phyloP scores from a whole-genome alignment of 768 basidiomycete genomes.

The Auriscalpium orientale region DNA sequence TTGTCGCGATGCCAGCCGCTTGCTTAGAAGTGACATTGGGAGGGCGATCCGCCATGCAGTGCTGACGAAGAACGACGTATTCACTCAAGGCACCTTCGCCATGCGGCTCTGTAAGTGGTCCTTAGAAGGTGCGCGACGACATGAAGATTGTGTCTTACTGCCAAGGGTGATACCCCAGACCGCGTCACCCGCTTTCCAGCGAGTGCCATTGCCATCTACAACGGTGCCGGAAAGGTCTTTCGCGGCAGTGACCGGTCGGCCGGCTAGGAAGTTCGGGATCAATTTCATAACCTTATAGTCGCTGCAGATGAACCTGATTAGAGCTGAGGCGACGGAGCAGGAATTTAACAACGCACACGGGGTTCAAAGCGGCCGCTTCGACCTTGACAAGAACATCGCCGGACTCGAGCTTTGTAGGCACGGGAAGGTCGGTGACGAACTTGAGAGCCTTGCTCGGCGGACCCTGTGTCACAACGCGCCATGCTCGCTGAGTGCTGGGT shows the following conservation, averaged over 20 bases:
- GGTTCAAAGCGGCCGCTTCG: conserved; percentile 56
- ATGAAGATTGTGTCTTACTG: conserved; percentile 19
- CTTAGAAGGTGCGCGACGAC: background rate
- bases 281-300: conserved; percentile 51
- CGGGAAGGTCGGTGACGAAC: conserved; percentile 20
- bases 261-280: conserved; percentile 38
- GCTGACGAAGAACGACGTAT: conserved; percentile 42
- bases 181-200: conserved; percentile 50
- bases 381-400: conserved; percentile 46
- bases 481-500: conserved; percentile 13
- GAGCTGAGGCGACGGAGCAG: background rate
- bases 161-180: conserved; percentile 51
- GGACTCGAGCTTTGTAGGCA: conserved; percentile 25
- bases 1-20: conserved; percentile 56
- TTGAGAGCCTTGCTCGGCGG: conserved; percentile 23
- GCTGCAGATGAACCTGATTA: conserved; percentile 23
- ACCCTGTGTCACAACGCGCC: conserved; percentile 23
- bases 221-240: conserved; percentile 59
- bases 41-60: conserved; percentile 37
- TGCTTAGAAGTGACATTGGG: conserved; percentile 41
- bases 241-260: conserved; percentile 48
- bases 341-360: conserved; percentile 41
- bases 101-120: too few relatives aligned
- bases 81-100: conserved; percentile 48
- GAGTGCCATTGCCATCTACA: conserved; percentile 44